Conservation (phyloP, 352 stramenopile species). For the Globisporangium paroecandrum region DNA sequence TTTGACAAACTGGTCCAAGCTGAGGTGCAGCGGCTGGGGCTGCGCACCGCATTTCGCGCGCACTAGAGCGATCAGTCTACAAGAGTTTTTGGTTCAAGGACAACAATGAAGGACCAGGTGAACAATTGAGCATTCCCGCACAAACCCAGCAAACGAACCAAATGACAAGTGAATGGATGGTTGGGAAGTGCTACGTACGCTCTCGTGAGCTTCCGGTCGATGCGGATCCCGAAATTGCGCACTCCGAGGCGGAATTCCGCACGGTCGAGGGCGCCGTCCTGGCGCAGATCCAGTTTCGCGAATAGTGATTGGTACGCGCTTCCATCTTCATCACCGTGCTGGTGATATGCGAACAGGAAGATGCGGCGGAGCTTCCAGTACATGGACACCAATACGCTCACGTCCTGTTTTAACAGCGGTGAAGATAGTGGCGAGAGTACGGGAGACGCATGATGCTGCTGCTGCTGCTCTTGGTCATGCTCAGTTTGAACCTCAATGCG, state of each 20-base stretch:
- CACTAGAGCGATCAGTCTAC: slow-evolving; percentile 50
- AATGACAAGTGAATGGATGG: not conserved
- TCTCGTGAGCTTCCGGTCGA: slow-evolving; percentile 62
- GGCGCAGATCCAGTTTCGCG: slow-evolving; percentile 40
- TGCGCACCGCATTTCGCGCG: slow-evolving; percentile 39
- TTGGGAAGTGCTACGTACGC: slow-evolving; percentile 27
- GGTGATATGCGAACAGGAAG: slow-evolving; percentile 32
- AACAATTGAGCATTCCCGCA: not conserved
- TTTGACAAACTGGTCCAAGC: slow-evolving; percentile 42
- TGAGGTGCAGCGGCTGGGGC: slow-evolving; percentile 41
- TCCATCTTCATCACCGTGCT: slow-evolving; percentile 4
- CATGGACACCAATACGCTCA: slow-evolving; percentile 38
- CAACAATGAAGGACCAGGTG: not conserved
- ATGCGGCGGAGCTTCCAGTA: slow-evolving; percentile 53
- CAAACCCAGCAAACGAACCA: not conserved
- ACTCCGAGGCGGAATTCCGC: slow-evolving; percentile 54
- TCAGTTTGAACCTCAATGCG: slow-evolving; percentile 1
- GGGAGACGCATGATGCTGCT: slow-evolving; percentile 5
- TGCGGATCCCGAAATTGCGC: slow-evolving; percentile 42
- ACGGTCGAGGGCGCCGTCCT: slow-evolving; percentile 57
- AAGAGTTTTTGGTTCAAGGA: not conserved
- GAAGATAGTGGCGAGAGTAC: not conserved
- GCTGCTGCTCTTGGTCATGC: slow-evolving; percentile 5
- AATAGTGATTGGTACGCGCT: slow-evolving; percentile 33
- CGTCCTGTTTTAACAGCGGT: slow-evolving; percentile 27